Evolutionary conservation across 2,329 filamentous ascomycete species (phyloP), one percentile per base, ranked within the genome.

Genomic region (Aspergillus arachidicola): DNA sequence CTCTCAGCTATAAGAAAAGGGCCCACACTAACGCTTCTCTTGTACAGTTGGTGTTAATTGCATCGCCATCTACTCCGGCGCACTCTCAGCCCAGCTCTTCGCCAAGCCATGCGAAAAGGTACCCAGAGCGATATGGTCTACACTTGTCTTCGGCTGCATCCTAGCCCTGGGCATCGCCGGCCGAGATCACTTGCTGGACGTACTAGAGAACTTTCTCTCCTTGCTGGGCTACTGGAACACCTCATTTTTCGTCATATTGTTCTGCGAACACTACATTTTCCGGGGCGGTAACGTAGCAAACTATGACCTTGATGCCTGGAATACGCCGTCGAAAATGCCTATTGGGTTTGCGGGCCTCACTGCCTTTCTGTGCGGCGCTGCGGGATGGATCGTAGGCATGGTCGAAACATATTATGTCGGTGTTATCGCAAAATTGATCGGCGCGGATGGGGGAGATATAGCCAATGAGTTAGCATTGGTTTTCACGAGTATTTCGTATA

Each of bases 311-410:
- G 82, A 83, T 23, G 80, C 71, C 7, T 85, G 83, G 82, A 81
- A 85, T 63, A 76, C 77, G 48, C 81, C 81, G 0, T 63, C 65
- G 4, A 72, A 73, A 28, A 69, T 85, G 66, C 83, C 83, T 0
- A 46, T 80, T 16, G 83, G 83, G 7, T 70, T 80, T 43, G 83
- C 74, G 2, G 83, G 79, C 2, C 68, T 78, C 0, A 62, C 75
- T 4, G 81, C 83, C 0, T 85, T 85, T 65, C 70, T 78, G 0
- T 71, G 79, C 1, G 83, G 83, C 1, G 73, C 81, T 9, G 79
- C 76, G 9, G 82, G 80, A 23, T 86, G 84, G 76, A 77, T 85
- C 26, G 76, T 88, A 70, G 86, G 86, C 1, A 88, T 89, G 86
- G 80, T 80, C 54, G 82, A 87, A 75, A 86, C 83, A 0, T 87